Evolutionary conservation across 371 early-diverging fungal species (phyloP).

Genomic region (Mucor lusitanicus): DNA sequence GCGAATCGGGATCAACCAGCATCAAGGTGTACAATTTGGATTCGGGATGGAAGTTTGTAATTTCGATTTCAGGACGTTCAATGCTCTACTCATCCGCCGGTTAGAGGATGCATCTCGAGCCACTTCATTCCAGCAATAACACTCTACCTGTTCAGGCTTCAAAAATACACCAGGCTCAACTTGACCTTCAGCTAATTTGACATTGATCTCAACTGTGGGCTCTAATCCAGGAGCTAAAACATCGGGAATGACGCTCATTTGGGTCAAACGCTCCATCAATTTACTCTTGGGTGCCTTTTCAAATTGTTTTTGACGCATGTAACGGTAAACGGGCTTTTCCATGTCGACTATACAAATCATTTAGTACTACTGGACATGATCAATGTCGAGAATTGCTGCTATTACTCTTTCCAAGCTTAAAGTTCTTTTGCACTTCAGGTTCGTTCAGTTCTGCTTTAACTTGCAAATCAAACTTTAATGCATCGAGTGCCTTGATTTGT

Average conservation of each 20-base stretch:
- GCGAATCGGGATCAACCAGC: slow-evolving; percentile 77
- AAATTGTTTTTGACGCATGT: slow-evolving; percentile 69
- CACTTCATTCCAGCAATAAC: not conserved
- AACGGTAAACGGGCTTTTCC: slow-evolving; percentile 71
- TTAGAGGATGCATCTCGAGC: not conserved
- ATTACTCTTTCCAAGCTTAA: slow-evolving; percentile 56
- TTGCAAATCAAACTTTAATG: slow-evolving; percentile 62
- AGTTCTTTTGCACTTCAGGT: slow-evolving; percentile 71
- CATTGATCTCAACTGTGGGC: slow-evolving; percentile 53
- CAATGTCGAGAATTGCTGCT: not conserved
- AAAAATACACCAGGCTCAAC: slow-evolving; percentile 63
- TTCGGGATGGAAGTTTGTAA: slow-evolving; percentile 71
- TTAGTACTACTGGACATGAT: not conserved
- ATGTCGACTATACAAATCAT: slow-evolving; percentile 55
- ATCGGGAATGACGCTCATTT: slow-evolving; percentile 84
- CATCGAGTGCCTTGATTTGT: slow-evolving; percentile 55
- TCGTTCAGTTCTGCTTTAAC: slow-evolving; percentile 76
- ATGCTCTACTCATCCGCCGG: slow-evolving; percentile 40
- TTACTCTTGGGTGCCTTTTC: slow-evolving; percentile 60
- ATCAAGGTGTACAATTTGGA: slow-evolving; percentile 70
- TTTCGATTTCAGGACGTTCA: slow-evolving; percentile 58
- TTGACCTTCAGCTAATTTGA: slow-evolving; percentile 38
- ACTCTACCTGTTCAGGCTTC: slow-evolving; percentile 52
- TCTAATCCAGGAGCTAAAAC: slow-evolving; percentile 57
- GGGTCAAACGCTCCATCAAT: slow-evolving; percentile 72